Percentiles rank a stretch among this genome's conserved stretches.
phyloP scores from a whole-genome alignment of 2,329 filamentous ascomycete species.

The Pyricularia pennisetigena region DNA sequence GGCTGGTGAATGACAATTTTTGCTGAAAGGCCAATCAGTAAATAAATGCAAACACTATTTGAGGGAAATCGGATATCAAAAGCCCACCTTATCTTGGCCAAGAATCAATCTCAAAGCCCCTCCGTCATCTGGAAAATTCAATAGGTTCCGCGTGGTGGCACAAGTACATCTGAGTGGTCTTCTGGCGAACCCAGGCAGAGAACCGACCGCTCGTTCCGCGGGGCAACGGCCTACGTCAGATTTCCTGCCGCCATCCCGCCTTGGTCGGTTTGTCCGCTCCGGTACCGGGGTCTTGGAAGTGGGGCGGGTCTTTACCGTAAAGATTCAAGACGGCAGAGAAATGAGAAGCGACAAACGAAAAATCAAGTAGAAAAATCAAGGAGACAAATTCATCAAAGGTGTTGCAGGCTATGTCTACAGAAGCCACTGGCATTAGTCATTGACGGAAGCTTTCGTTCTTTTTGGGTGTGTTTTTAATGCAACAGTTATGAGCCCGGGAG shows the following conservation, averaged over 20 bases:
- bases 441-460: no score
- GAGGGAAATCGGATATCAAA: not conserved
- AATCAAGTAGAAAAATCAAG: not conserved
- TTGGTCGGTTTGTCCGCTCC: not conserved
- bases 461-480: no score
- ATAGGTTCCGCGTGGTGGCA: not conserved
- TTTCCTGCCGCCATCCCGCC: not conserved
- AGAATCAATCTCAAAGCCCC: not conserved
- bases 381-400: no score
- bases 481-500: no score
- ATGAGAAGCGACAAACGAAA: not conserved
- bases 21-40: not conserved
- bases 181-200: not conserved
- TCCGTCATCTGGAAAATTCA: not conserved
- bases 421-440: no score
- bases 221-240: not conserved
- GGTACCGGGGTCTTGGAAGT: not conserved
- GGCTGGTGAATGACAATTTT: not conserved
- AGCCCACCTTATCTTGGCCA: not conserved
- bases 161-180: not conserved
- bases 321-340: not conserved
- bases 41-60: not conserved
- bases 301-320: not conserved
- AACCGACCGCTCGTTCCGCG: not conserved
- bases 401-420: no score